These are phyloP conservation scores for Inga leiocalycina DNA, from an alignment of 306 rosid species.

Conservation along the genomic window DNA sequence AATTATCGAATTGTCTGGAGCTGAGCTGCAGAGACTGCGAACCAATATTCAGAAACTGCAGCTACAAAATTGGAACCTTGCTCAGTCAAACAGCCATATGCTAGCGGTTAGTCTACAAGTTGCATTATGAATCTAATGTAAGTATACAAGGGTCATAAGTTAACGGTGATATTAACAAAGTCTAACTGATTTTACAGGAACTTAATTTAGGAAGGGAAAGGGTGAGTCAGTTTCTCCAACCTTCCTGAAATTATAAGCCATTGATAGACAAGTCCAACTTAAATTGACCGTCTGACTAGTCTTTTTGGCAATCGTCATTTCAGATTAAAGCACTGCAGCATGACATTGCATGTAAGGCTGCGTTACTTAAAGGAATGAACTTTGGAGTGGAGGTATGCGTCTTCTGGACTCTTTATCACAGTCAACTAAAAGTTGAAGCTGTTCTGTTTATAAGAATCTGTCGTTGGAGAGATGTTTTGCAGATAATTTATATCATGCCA, in stretches of 20 bases:
- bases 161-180: background rate
- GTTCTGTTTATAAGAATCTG: background rate
- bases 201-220: conserved; percentile 62
- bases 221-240: conserved; percentile 41
- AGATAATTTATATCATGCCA: background rate
- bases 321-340: conserved; percentile 64
- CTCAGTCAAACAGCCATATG: conserved; percentile 70
- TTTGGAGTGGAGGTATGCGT: conserved; percentile 41
- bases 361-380: conserved; percentile 51
- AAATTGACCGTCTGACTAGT: background rate
- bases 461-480: background rate
- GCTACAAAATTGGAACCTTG: conserved; percentile 70
- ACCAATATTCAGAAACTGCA: conserved; percentile 62
- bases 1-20: conserved; percentile 54
- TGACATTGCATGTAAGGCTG: conserved; percentile 58
- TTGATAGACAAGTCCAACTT: background rate
- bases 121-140: background rate
- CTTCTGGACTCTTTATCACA: background rate
- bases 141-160: background rate
- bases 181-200: conserved; percentile 48
- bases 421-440: background rate
- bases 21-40: conserved; percentile 58
- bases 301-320: background rate
- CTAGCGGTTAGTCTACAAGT: conserved; percentile 43
- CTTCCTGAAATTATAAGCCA: background rate